phyloP scores from a whole-genome alignment of 495 filamentous ascomycete genomes.

The Neurospora pannonica region DNA sequence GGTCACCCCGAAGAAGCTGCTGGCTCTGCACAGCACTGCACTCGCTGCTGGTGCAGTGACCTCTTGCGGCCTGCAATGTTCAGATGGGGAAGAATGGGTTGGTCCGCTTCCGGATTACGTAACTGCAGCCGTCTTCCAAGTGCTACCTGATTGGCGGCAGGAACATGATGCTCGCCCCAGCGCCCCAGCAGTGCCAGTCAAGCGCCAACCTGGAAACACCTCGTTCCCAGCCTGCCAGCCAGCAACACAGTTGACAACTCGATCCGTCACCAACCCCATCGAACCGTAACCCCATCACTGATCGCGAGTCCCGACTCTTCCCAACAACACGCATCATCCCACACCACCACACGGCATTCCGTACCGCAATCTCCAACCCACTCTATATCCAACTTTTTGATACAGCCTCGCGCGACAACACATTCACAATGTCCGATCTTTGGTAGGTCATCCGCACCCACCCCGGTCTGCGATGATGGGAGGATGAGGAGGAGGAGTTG shows the following conservation, averaged over 20 bases:
- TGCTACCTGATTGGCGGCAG: constrained; percentile 1
- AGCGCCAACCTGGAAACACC: constrained; percentile 34
- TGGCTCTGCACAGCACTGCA: background rate
- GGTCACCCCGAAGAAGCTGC: background rate
- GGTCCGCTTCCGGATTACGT: constrained; percentile 19
- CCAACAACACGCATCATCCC: constrained; percentile 12
- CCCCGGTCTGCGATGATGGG: background rate
- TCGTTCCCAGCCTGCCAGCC: constrained; percentile 17
- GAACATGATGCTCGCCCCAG: constrained; percentile 17
- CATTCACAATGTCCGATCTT: constrained; percentile 34
- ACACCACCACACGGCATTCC: background rate
- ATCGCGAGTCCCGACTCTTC: constrained; percentile 9
- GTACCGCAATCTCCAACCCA: background rate
- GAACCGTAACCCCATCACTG: constrained; percentile 11
- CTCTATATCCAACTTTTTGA: constrained; percentile 9
- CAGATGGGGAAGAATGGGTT: constrained; percentile 9
- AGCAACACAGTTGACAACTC: constrained; percentile 10
- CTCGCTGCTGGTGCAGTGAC: background rate
- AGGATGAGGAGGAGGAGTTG: background rate
- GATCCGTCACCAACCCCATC: constrained; percentile 16
- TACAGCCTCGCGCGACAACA: constrained; percentile 19
- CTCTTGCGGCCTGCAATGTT: background rate
- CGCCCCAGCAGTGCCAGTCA: constrained; percentile 22
- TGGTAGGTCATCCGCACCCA: constrained; percentile 28
- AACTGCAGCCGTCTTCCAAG: constrained; percentile 5